Evolutionary conservation across 2,329 filamentous ascomycete species (phyloP), one percentile per base, ranked within the genome.

Genomic region (Venturia effusa): DNA sequence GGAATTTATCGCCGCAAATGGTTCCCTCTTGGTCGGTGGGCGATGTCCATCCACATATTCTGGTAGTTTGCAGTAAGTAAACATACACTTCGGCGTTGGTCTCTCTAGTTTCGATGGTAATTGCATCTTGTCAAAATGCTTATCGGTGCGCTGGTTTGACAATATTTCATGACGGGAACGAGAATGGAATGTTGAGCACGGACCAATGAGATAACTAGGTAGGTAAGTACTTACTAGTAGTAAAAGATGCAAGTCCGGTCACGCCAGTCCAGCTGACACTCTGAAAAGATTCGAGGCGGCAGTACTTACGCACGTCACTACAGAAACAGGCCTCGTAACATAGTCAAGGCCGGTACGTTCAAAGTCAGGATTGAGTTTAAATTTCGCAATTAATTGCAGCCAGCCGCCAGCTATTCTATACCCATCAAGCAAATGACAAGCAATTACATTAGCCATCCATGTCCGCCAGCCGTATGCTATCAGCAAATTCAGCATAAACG

Each of bases 11-110:
- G 84, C 80, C 0, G 84, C 81, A 80, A 93, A 96, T 3, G 91
- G 92, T 69, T 89, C 86, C 70, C 85, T 87, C 71, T 88, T 92
- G 6, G 78, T 79, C 1, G 91, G 88, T 37, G 84, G 81, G 70
- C 91, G 88, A 64, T 83, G 81, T 6, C 85, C 81, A 72, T 96
- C 85, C 55, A 93, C 78, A 75, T 90, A 88, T 37, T 80, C 78
- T 32, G 81, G 78, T 73, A 93, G 83, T 15, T 80, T 79, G 48
- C 85, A 85, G 70, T 89, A 84, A 0, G 87, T 89, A 67, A 90
- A 86, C 74, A 84, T 88, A 74, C 89, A 92, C 81, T 88, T 94
- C 63, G 84, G 61, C 17, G 27, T 11, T 1, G 19, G 34, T 17
- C 27, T 13, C 3, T 61, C 27, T 4, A 15, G 32, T 60, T 64